Evolutionary conservation across 1,139 yeast species (phyloP).

Genomic region (Yamadazyma oceani): DNA sequence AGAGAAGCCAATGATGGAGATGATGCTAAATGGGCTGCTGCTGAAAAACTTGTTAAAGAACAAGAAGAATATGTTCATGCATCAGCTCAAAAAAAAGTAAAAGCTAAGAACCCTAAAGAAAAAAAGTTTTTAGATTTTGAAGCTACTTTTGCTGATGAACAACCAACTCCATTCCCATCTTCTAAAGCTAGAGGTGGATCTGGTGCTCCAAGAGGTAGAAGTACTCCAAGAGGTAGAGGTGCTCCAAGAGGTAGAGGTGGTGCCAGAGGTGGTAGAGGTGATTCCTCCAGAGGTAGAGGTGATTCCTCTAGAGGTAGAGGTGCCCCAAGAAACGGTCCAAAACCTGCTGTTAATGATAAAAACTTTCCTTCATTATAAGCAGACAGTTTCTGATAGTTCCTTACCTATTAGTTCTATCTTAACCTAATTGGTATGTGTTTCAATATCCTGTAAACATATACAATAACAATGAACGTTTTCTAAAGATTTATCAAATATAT

Average conservation of each 20-base stretch:
- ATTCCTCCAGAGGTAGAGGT: constrained; percentile 20
- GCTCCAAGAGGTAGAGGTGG: constrained; percentile 16
- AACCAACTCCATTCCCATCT: constrained; percentile 17
- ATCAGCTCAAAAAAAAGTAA: constrained; percentile 58
- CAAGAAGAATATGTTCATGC: constrained; percentile 57
- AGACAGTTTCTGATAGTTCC: not conserved
- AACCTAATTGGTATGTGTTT: too few relatives aligned
- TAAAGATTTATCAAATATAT: too few relatives aligned
- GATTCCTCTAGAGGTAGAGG: constrained; percentile 22
- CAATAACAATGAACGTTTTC: too few relatives aligned
- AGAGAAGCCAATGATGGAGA: constrained; percentile 64
- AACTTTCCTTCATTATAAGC: constrained; percentile 61
- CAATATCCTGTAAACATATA: too few relatives aligned
- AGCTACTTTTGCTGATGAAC: constrained; percentile 61
- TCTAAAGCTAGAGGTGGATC: constrained; percentile 18
- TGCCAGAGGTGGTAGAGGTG: constrained; percentile 20
- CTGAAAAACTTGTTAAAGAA: constrained; percentile 62
- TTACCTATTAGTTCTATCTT: too few relatives aligned
- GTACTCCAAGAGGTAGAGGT: constrained; percentile 13
- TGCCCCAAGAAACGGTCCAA: constrained; percentile 22
- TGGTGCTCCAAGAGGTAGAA: constrained; percentile 16
- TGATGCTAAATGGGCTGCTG: constrained; percentile 59
- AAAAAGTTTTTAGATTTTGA: constrained; percentile 68
- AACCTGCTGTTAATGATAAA: constrained; percentile 49
- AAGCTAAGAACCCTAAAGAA: constrained; percentile 64